phyloP scores from a whole-genome alignment of 2,329 filamentous ascomycete genomes.

The Phoma herbarum region DNA sequence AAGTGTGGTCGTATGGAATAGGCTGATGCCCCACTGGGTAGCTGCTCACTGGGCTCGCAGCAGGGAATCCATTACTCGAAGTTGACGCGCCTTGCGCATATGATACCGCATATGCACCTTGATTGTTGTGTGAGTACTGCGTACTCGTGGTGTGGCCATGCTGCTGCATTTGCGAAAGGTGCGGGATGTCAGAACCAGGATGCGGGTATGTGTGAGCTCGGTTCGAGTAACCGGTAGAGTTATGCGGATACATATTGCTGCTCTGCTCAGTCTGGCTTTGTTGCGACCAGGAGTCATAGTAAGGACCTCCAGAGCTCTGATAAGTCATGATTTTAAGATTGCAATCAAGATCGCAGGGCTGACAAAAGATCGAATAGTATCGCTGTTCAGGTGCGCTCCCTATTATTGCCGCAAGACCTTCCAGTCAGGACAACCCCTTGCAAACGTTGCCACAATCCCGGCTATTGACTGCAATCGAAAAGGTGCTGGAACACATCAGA shows the following conservation, averaged over 20 bases:
- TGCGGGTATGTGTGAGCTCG: background rate
- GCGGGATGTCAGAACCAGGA: background rate
- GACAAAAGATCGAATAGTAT: background rate
- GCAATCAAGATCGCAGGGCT: background rate
- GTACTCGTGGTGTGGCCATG: background rate
- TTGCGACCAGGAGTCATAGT: slow-evolving; percentile 3
- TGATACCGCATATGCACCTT: background rate
- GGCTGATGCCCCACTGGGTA: background rate
- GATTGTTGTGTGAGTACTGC: background rate
- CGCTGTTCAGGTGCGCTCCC: background rate
- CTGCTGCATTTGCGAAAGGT: background rate
- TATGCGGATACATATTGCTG: background rate
- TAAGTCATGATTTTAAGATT: slow-evolving; percentile 9
- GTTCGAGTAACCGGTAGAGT: background rate
- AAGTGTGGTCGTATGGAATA: background rate
- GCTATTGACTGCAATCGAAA: background rate
- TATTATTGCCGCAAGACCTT: background rate
- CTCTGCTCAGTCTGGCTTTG: slow-evolving; percentile 2
- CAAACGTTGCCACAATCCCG: slow-evolving; percentile 7
- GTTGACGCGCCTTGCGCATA: background rate
- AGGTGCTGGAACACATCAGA: slow-evolving; percentile 9
- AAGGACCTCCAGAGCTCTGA: background rate
- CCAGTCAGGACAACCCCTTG: slow-evolving; percentile 1
- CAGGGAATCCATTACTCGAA: background rate
- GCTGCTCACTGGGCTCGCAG: background rate